Evolutionary conservation across 148 eudicot species (phyloP).

Genomic region (Vaccinium darrowii): DNA sequence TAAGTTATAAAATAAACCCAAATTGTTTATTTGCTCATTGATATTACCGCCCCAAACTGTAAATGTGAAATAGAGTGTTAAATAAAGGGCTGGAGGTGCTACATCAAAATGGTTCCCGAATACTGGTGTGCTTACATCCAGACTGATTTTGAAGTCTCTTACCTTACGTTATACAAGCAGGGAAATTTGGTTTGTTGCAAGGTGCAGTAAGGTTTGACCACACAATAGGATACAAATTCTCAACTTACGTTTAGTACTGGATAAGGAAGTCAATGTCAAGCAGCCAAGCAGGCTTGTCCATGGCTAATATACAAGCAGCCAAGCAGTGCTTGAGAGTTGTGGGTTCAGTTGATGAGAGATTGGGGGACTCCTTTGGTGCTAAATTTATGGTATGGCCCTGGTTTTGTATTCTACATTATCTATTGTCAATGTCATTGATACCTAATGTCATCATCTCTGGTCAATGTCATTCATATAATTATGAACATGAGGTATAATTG

Average conservation of each 20-base stretch:
- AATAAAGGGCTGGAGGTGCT: background rate
- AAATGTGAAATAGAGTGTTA: background rate
- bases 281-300: slow-evolving; percentile 46
- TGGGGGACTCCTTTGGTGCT: slow-evolving; percentile 40
- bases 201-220: slow-evolving; percentile 90
- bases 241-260: slow-evolving; percentile 92
- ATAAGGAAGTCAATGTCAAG: slow-evolving; percentile 74
- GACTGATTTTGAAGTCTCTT: background rate
- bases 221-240: slow-evolving; percentile 76
- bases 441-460: no score
- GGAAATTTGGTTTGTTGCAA: slow-evolving; percentile 71
- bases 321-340: slow-evolving; percentile 72
- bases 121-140: background rate
- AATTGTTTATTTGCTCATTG: background rate
- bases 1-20: no score
- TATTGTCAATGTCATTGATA: background rate
- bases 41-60: background rate
- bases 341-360: slow-evolving; percentile 66
- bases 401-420: background rate
- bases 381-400: slow-evolving; percentile 54
- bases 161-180: slow-evolving; percentile 55
- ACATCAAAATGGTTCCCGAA: background rate
- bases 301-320: slow-evolving; percentile 61
- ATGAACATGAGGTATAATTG: no score
- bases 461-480: no score